phyloP scores from a whole-genome alignment of 176 grass and related monocot species.

The Rhynchospora pubera region DNA sequence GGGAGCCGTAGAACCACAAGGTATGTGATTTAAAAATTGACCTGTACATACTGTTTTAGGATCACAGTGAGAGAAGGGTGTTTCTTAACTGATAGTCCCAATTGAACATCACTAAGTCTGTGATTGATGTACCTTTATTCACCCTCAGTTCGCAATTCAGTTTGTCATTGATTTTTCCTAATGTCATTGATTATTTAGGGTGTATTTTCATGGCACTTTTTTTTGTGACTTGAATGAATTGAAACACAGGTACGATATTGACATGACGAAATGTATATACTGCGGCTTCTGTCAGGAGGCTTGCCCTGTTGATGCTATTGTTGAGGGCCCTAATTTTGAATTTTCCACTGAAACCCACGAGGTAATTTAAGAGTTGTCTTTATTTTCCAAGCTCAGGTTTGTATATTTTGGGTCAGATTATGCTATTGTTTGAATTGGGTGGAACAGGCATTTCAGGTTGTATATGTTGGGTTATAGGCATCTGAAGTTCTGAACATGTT shows the following conservation, averaged over 20 bases:
- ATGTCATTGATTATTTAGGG: not conserved
- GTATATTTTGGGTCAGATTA: not conserved
- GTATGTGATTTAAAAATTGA: constrained; percentile 16
- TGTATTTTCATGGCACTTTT: not conserved
- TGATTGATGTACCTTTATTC: not conserved
- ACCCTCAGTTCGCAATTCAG: not conserved
- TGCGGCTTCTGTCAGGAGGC: constrained; percentile 99
- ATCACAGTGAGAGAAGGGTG: not conserved
- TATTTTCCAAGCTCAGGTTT: not conserved
- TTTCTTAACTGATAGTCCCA: not conserved
- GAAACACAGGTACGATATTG: constrained; percentile 78
- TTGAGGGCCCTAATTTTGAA: constrained; percentile 97
- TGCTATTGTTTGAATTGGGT: not conserved
- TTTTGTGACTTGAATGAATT: not conserved
- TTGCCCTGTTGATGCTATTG: constrained; percentile 96
- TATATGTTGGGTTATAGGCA: not conserved
- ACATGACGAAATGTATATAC: constrained; percentile 99
- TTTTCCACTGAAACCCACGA: constrained; percentile 97
- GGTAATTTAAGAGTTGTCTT: constrained; percentile 27
- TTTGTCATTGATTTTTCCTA: not conserved
- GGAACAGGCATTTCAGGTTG: not conserved
- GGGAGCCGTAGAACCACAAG: constrained; percentile 95
- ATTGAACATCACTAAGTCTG: not conserved
- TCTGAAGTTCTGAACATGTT: not conserved
- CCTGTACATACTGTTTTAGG: not conserved